Conservation (phyloP, 164 flowering plant species). For the Malania oleifera region DNA sequence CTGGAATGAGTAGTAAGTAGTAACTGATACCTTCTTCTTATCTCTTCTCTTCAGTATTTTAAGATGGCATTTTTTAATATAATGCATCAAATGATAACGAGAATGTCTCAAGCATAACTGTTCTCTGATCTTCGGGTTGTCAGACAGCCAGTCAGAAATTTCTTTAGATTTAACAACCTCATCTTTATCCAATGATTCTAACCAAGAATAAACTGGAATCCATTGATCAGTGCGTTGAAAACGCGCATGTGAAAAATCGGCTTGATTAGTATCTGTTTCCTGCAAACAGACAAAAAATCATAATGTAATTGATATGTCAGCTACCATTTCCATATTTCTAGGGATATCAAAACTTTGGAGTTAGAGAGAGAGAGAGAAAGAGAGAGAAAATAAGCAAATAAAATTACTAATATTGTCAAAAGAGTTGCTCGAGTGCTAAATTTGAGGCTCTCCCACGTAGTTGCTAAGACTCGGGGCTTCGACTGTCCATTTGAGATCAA, state of each 20-base stretch:
- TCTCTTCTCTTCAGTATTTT: constrained; percentile 75
- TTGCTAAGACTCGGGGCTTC: too few species aligned
- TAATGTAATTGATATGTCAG: background rate
- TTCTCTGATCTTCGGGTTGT: constrained; percentile 58
- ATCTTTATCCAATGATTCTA: constrained; percentile 63
- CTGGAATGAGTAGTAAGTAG: constrained; percentile 4
- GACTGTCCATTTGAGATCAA: too few species aligned
- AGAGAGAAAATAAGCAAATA: too few species aligned
- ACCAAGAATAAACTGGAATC: constrained; percentile 88
- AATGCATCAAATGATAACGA: constrained; percentile 84
- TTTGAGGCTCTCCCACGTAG: background rate
- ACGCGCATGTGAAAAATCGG: constrained; percentile 38
- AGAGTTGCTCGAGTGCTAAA: background rate
- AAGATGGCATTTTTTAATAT: constrained; percentile 77
- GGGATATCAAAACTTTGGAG: background rate
- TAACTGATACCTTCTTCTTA: constrained; percentile 43
- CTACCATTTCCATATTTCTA: background rate
- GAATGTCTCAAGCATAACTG: constrained; percentile 67
- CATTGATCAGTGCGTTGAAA: constrained; percentile 90
- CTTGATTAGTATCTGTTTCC: constrained; percentile 31
- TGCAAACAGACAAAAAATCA: constrained; percentile 17
- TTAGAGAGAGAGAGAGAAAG: background rate
- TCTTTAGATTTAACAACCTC: constrained; percentile 81
- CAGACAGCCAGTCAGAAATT: constrained; percentile 67
- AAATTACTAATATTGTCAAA: too few species aligned